Percentiles rank a stretch among this genome's conserved stretches.
phyloP scores from a whole-genome alignment of 1,139 yeast species.

The Yamadazyma kanchanaburiensis region DNA sequence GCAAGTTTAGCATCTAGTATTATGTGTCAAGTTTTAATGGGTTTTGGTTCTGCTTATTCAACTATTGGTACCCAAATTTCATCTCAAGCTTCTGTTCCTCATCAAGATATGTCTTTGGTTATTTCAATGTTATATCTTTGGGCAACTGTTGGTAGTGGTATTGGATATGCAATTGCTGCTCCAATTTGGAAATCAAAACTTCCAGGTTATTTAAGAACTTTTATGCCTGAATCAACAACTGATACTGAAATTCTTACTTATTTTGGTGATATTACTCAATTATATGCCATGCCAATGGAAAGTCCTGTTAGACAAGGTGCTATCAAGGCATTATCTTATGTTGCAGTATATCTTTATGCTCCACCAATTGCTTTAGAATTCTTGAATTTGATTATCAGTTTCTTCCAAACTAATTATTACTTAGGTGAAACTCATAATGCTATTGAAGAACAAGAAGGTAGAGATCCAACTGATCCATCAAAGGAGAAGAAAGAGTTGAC shows the following conservation, averaged over 20 bases:
- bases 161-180: conserved; percentile 45
- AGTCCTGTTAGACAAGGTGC: conserved; percentile 24
- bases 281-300: conserved; percentile 17
- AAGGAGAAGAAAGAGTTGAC: too few relatives aligned
- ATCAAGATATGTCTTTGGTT: conserved; percentile 43
- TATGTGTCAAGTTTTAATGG: conserved; percentile 19
- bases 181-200: conserved; percentile 46
- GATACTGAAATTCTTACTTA: conserved; percentile 12
- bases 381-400: conserved; percentile 20
- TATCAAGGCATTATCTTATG: conserved; percentile 22
- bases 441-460: conserved; percentile 16
- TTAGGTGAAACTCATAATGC: conserved; percentile 30
- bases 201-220: conserved; percentile 23
- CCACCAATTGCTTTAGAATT: conserved; percentile 21
- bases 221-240: conserved; percentile 18
- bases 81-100: conserved; percentile 37
- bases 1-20: conserved; percentile 18
- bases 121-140: conserved; percentile 41
- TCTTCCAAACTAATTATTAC: conserved; percentile 30
- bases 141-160: conserved; percentile 40
- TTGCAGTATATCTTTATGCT: conserved; percentile 18
- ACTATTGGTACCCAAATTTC: conserved; percentile 29
- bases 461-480: conserved; percentile 8
- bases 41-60: conserved; percentile 29
- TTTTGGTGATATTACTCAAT: conserved; percentile 15